Percentiles rank a stretch among this genome's conserved stretches.
phyloP scores from a whole-genome alignment of 768 basidiomycete genomes.

The Mycena maculata region DNA sequence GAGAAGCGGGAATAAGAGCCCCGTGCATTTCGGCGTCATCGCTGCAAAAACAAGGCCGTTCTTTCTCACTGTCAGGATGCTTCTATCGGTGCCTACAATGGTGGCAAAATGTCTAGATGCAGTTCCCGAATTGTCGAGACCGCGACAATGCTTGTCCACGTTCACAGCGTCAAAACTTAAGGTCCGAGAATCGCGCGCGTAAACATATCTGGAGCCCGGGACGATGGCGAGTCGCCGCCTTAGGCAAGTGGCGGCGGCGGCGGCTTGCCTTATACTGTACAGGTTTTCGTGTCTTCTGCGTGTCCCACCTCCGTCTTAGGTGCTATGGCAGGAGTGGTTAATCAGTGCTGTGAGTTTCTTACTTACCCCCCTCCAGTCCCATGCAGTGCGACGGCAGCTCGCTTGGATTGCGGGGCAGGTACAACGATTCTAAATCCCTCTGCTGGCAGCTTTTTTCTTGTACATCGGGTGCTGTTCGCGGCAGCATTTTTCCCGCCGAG shows the following conservation, averaged over 20 bases:
- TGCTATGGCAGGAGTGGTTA: no score
- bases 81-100: slow-evolving; percentile 7
- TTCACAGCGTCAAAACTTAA: not conserved
- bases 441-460: not conserved
- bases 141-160: not conserved
- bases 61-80: slow-evolving; percentile 5
- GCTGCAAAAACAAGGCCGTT: slow-evolving; percentile 9
- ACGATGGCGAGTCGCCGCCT: no score
- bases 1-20: not conserved
- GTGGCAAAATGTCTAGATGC: not conserved
- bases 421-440: no score
- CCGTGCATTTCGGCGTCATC: slow-evolving; percentile 5
- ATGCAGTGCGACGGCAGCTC: not conserved
- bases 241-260: no score
- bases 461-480: slow-evolving; percentile 1
- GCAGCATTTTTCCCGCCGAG: slow-evolving; percentile 1
- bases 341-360: no score
- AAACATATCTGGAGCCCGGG: not conserved
- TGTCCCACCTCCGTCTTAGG: no score
- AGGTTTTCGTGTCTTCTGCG: no score
- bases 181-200: not conserved
- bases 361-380: not conserved
- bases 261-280: no score
- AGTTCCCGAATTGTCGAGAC: no score
- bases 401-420: not conserved